Evolutionary conservation across 2,329 filamentous ascomycete genomes (phyloP).

Genomic region (Curvularia spicifera): DNA sequence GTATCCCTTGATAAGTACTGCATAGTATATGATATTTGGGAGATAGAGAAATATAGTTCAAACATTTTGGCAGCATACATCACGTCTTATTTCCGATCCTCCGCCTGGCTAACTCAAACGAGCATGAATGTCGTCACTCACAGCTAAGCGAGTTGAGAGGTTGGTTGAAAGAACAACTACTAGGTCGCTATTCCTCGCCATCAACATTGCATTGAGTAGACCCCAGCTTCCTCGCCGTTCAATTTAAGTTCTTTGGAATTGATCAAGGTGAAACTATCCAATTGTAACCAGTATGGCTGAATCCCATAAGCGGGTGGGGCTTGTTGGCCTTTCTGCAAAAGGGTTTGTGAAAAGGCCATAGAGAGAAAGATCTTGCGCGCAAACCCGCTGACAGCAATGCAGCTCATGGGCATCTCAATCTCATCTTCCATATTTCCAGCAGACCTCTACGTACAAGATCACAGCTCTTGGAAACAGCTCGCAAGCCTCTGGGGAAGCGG

Average conservation of each 20-base stretch:
- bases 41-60: no score
- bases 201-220: no score
- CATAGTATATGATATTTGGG: no score
- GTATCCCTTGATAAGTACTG: no score
- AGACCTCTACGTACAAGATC: slow-evolving; percentile 53
- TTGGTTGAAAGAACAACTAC: no score
- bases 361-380: not conserved
- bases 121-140: no score
- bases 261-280: not conserved
- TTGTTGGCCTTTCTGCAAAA: slow-evolving; percentile 45
- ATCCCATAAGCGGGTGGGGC: slow-evolving; percentile 33
- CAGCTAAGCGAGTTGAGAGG: no score
- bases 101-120: no score
- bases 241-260: not conserved
- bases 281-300: not conserved
- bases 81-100: no score
- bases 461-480: slow-evolving; percentile 60
- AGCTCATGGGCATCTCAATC: slow-evolving; percentile 49
- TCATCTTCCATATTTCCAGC: slow-evolving; percentile 49
- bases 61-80: no score
- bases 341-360: slow-evolving; percentile 18
- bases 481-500: slow-evolving; percentile 51
- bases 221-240: not conserved
- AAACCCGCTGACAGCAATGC: slow-evolving; percentile 6
- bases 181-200: no score